Base-by-base conservation (phyloP, 495 filamentous ascomycete genomes). In the Amniculicola lignicola region DNA sequence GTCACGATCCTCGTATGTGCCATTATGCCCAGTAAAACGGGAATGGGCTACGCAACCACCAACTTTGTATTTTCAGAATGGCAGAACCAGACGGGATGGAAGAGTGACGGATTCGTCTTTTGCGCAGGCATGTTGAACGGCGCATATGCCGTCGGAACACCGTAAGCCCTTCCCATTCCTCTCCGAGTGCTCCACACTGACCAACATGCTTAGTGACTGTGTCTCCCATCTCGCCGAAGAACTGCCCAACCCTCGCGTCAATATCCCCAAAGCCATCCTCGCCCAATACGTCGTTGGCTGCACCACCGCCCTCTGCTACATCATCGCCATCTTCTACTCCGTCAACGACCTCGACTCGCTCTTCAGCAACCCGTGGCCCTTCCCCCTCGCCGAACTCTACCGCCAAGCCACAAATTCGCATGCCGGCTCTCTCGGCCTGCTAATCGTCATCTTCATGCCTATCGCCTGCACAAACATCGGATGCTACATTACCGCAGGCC, bases 161-260 rank as follows among this genome's bases (percentile, higher is more conserved):
- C 88, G 2, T 88, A 88, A 66, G 76, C 77, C 36, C 75, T 84
- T 3, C 24, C 10, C 31, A 6, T 40, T 38, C 15, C 15, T 19
- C 21, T 22, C 15, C 41, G 21, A 4, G 9, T 15, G 21, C 21
- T 3, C 9, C 9, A 7, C 6, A 27, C 18, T 40, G 10, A 9
- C 43, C 24, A 27, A 53, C 21, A 41, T 11, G 10, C 19, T 11
- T 16, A 55, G 58, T 16, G 69, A 70, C 61, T 68, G 79, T 33
- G 78, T 87, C 12, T 81, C 84, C 5, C 89, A 95, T 69, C 77
- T 95, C 56, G 84, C 89, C 1, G 89, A 95, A 69, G 89, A 95
- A 70, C 74, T 95, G 11, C 85, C 87, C 0, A 72, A 82, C 54
- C 86, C 85, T 23, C 74, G 70, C 39, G 71, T 68, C 56, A 81